A percentile compares a stretch with the other conserved stretches of the same genome.
These are phyloP conservation scores for Penicillium sp. DNA, from an alignment of 2,329 filamentous ascomycete genomes.

Conservation along the genomic window DNA sequence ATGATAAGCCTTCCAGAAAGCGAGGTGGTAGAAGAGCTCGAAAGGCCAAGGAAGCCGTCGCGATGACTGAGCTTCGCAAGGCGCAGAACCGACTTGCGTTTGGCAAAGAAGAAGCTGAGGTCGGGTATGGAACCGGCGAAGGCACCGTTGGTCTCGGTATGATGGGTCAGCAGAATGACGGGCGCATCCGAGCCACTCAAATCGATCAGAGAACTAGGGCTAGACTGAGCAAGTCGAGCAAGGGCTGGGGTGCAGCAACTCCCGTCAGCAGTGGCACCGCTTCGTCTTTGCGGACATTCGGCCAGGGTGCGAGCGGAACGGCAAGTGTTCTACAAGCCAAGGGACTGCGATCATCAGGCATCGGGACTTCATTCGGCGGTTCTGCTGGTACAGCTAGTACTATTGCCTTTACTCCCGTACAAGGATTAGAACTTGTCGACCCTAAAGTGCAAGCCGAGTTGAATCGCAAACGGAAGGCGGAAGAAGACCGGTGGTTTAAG, in stretches of 20 bases:
- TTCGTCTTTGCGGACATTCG: slow-evolving; percentile 82
- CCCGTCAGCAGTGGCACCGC: slow-evolving; percentile 63
- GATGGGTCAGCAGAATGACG: slow-evolving; percentile 87
- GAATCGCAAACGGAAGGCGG: slow-evolving; percentile 86
- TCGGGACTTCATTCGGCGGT: slow-evolving; percentile 71
- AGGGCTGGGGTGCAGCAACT: slow-evolving; percentile 82
- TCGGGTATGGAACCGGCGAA: slow-evolving; percentile 86
- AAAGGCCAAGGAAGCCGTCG: slow-evolving; percentile 94
- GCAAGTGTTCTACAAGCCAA: slow-evolving; percentile 75
- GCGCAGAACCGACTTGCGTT: slow-evolving; percentile 96
- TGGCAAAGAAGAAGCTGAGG: slow-evolving; percentile 91
- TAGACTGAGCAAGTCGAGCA: slow-evolving; percentile 92
- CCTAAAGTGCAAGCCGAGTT: slow-evolving; percentile 88
- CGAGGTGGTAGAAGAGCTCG: slow-evolving; percentile 86
- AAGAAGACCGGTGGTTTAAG: slow-evolving; percentile 96
- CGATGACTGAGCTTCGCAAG: slow-evolving; percentile 95
- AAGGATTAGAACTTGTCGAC: slow-evolving; percentile 93
- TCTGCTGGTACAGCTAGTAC: slow-evolving; percentile 79
- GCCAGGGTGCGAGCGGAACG: slow-evolving; percentile 65
- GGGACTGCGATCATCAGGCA: slow-evolving; percentile 80
- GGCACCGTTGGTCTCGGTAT: slow-evolving; percentile 88
- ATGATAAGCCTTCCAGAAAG: slow-evolving; percentile 93
- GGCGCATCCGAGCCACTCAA: slow-evolving; percentile 84
- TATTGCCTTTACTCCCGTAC: slow-evolving; percentile 91
- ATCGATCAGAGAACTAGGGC: slow-evolving; percentile 92